A percentile compares a stretch with the other conserved stretches of the same genome.
phyloP scores from a whole-genome alignment of 2,329 filamentous ascomycete genomes.

The Monosporascus ibericus region DNA sequence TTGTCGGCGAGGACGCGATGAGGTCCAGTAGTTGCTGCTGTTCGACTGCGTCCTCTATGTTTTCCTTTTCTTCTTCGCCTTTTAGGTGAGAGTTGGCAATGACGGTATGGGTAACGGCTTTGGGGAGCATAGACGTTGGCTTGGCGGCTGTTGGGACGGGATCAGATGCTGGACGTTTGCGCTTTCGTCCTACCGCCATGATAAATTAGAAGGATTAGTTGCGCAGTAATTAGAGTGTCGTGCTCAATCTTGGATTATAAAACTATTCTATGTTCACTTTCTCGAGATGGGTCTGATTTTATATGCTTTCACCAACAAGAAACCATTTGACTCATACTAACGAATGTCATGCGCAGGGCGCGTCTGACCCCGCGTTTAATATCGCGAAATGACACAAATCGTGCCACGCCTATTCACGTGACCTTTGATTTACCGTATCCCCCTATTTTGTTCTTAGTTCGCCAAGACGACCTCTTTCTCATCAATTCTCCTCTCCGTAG shows the following conservation, averaged over 20 bases:
- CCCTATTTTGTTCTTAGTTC: too few species aligned
- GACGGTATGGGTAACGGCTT: background rate
- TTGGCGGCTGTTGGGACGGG: background rate
- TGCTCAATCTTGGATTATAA: too few species aligned
- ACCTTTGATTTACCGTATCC: background rate
- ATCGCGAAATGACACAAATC: constrained; percentile 3
- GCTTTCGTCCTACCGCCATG: constrained; percentile 20
- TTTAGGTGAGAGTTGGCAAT: background rate
- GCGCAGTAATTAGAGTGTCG: too few species aligned
- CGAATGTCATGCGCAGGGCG: constrained; percentile 16
- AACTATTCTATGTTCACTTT: too few species aligned
- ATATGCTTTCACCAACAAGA: background rate
- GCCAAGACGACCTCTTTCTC: too few species aligned
- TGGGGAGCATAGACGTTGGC: background rate
- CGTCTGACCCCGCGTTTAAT: constrained; percentile 9
- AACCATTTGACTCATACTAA: background rate
- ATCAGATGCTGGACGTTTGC: constrained; percentile 15
- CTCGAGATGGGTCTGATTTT: background rate
- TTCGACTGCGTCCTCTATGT: too few species aligned
- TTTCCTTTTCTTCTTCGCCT: background rate
- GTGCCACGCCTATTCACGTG: constrained; percentile 15
- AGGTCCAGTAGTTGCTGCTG: constrained; percentile 30
- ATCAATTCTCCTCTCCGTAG: too few species aligned
- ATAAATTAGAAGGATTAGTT: background rate
- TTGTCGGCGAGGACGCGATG: constrained; percentile 39